Evolutionary conservation across 495 filamentous ascomycete species (phyloP).

Genomic region (Penicillium pulvis): DNA sequence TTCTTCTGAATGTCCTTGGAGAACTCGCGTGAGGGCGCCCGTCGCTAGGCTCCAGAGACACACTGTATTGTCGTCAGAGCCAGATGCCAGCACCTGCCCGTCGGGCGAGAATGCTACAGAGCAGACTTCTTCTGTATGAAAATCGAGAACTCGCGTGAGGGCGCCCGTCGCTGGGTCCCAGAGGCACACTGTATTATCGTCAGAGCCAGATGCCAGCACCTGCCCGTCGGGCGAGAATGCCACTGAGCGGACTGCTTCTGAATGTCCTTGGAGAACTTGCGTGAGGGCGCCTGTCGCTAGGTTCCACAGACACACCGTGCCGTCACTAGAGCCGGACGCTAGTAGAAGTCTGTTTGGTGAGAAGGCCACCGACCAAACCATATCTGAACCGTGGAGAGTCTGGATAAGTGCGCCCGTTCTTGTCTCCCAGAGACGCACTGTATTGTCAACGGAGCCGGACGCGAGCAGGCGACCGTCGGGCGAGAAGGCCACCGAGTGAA

Average conservation of each 20-base stretch:
- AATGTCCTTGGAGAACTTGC: conserved; percentile 25
- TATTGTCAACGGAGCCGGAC: neutral
- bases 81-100: too few relatives aligned
- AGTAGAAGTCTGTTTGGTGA: conserved; percentile 5
- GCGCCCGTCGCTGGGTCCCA: conserved; percentile 7
- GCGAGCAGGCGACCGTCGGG: conserved; percentile 5
- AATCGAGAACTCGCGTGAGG: too few relatives aligned
- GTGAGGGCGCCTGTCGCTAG: neutral
- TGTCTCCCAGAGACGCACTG: neutral
- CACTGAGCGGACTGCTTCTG: conserved; percentile 13
- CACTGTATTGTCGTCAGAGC: too few relatives aligned
- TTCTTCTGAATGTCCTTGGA: too few relatives aligned
- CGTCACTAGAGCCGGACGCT: neutral
- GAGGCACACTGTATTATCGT: conserved; percentile 23
- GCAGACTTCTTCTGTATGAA: too few relatives aligned
- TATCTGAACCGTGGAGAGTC: too few relatives aligned
- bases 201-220: neutral
- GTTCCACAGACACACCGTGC: neutral
- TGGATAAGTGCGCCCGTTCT: neutral
- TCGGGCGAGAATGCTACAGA: neutral
- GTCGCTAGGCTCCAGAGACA: neutral
- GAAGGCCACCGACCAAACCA: neutral
- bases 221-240: conserved; percentile 29
- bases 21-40: too few relatives aligned
- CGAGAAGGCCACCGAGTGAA: conserved; percentile 1